Conservation (phyloP, 2,329 filamentous ascomycete species). For the Stagonosporopsis cucurbitacearum region DNA sequence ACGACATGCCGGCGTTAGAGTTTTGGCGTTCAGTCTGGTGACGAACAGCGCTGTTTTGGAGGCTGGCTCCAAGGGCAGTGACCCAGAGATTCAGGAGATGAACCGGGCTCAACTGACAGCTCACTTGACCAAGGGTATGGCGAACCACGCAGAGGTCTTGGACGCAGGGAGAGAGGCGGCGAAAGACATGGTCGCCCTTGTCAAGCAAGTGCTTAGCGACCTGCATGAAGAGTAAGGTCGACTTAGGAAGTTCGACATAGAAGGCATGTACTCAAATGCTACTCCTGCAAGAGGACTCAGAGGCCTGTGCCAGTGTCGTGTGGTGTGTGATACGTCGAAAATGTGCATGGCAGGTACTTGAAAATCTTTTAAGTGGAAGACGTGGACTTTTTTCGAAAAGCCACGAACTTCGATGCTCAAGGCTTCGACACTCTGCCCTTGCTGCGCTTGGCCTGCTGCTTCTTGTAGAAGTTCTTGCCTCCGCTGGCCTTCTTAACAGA, state of each 20-base stretch:
- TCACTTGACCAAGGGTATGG: conserved; percentile 64
- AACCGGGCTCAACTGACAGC: conserved; percentile 59
- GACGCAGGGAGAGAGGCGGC: conserved; percentile 66
- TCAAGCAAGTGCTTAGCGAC: conserved; percentile 55
- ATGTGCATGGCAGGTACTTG: not conserved
- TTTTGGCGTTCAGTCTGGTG: conserved; percentile 70
- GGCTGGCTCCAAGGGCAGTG: conserved; percentile 65
- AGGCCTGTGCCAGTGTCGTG: not conserved
- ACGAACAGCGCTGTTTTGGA: conserved; percentile 69
- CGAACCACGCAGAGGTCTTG: conserved; percentile 70
- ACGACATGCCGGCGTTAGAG: conserved; percentile 67
- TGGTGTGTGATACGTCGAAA: not conserved
- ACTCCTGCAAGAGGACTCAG: not conserved
- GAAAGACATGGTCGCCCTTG: conserved; percentile 65
- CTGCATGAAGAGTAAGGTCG: conserved; percentile 34
- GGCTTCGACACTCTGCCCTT: conserved; percentile 47
- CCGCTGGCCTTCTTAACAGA: conserved; percentile 83
- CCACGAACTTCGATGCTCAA: conserved; percentile 25
- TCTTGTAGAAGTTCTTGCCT: conserved; percentile 88
- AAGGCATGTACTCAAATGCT: not conserved
- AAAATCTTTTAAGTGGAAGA: not conserved
- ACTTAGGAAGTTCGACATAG: not conserved
- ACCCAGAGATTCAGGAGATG: conserved; percentile 59
- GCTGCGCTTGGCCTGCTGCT: conserved; percentile 67
- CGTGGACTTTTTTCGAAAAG: not conserved